phyloP scores from a whole-genome alignment of 257 asterid genomes.

The Solanum appendiculatum region DNA sequence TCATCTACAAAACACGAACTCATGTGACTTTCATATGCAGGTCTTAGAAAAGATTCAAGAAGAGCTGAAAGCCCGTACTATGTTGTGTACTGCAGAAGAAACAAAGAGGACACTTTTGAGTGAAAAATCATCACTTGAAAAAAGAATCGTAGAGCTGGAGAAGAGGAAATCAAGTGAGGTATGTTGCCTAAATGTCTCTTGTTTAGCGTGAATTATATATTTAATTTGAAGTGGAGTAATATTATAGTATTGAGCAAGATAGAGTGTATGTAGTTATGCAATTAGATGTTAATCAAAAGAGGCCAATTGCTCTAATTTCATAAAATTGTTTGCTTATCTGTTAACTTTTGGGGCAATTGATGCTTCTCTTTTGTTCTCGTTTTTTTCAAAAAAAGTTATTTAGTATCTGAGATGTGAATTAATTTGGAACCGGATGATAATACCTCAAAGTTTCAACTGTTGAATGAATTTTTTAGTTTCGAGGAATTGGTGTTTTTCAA shows the following conservation, averaged over 20 bases:
- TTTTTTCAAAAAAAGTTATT: not conserved
- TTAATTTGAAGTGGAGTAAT: too few relatives aligned
- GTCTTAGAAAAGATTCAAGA: too few relatives aligned
- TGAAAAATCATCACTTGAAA: slow-evolving; percentile 60
- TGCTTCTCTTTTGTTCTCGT: not conserved
- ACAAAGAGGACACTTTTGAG: slow-evolving; percentile 48
- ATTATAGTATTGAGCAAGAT: too few relatives aligned
- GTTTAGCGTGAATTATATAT: too few relatives aligned
- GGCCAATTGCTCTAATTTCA: not conserved
- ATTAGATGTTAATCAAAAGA: not conserved
- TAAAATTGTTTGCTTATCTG: not conserved
- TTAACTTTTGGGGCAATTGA: not conserved
- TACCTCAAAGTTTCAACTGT: not conserved
- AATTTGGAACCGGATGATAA: not conserved
- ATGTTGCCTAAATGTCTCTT: not conserved
- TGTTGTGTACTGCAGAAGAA: not conserved
- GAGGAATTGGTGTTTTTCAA: not conserved
- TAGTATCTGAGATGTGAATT: not conserved
- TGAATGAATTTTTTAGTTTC: not conserved
- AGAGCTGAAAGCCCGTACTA: too few relatives aligned
- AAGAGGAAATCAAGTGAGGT: slow-evolving; percentile 59
- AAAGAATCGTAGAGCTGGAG: slow-evolving; percentile 48
- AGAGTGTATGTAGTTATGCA: too few relatives aligned
- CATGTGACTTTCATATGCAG: too few relatives aligned
- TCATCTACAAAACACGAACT: too few relatives aligned